Base-by-base conservation (phyloP, 164 flowering plant genomes). In the Santalum album region DNA sequence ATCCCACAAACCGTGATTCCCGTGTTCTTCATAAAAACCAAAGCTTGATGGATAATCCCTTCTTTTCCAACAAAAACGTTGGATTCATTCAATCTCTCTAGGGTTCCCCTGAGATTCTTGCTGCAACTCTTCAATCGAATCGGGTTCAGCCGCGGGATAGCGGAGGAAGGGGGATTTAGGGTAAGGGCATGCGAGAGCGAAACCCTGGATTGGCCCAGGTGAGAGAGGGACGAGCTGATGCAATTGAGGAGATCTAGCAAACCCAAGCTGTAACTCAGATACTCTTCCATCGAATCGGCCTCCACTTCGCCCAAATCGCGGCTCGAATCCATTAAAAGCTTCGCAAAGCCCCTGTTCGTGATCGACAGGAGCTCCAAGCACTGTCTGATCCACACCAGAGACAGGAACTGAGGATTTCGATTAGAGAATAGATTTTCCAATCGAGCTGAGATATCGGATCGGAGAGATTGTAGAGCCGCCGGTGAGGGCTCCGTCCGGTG, bases 221-320 rank as follows among this genome's bases (percentile, higher is more conserved):
- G 74, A 45, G 85, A 76, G 39, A 82, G 25, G n/a, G 67, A 63
- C 1, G 75, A 67, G 27, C 53, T 71, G 9, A 76, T 66, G 14
- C 58, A 65, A 23, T 82, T 82, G 19, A 76, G 63, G 24, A 58
- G 45, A 2, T 76, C 77, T 9, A 82, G 60, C 61, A 78, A 40
- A n/a, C 25, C 54, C 47, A 78, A 64, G 50, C 55, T 78, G 60
- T 76, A 66, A 17, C 38, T 59, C 27, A 78, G 72, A 65, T 76
- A 76, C 20, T 55, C 70, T 5, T 82, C 81, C 12, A 63, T 51
- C 7, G 60, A 67, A 40, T 52, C 42, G 7, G 7, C 59, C 16
- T 66, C 67, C 88, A 85, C 80, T 26, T 29, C 58, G 29, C 59
- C 63, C 56, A 70, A 48, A 0, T 80, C 83, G 51, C 68, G 61